Evolutionary conservation across 1,284 basidiomycete genomes (phyloP), one percentile per base, ranked within the genome.

Genomic region (Boletus albobrunnescens): DNA sequence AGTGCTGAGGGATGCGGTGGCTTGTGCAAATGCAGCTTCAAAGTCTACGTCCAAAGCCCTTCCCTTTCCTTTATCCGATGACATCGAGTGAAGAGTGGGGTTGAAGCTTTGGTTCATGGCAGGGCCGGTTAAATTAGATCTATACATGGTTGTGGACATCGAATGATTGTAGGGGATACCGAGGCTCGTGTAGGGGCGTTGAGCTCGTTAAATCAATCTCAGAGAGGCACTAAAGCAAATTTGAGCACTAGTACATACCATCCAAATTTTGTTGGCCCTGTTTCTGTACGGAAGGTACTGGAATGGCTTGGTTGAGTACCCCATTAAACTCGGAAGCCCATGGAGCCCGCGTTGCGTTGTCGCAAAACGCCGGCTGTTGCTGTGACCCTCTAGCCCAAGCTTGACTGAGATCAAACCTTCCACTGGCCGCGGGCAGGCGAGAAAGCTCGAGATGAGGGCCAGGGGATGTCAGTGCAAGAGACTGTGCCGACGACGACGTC

Each of bases 11-110:
- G 78, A 78, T 13, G 75, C 76, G 3, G 71, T 68, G 4, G 76
- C 72, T 57, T 84, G 75, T 14, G 79, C 81, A 65, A 91, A 87
- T 2, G 86, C 88, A 23, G 80, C 80, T 56, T 87, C 87, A 58
- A 87, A 91, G 65, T 89, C 88, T 6, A 77, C 82, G 55, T 86
- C 86, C 55, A 74, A 80, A 51, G 73, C 78, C 63, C 84, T 91
- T 16, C 82, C 86, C 67, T 86, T 91, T 45, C 80, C 87, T 66
- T 78, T 82, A 46, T 67, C 65, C 50, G 64, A 53, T 27, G 67
- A 42, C 30, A 44, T 28, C 16, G 47, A 17, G 9, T 49, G 49
- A 46, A 46, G 44, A 19, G 46, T 28, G 31, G 57, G 48, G 37
- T 58, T 61, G 47, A 58, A 56, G 30, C 43, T 51, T 44, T 67